Base-by-base conservation (phyloP, 2,329 filamentous ascomycete species). In the Trichoderma pleuroti region DNA sequence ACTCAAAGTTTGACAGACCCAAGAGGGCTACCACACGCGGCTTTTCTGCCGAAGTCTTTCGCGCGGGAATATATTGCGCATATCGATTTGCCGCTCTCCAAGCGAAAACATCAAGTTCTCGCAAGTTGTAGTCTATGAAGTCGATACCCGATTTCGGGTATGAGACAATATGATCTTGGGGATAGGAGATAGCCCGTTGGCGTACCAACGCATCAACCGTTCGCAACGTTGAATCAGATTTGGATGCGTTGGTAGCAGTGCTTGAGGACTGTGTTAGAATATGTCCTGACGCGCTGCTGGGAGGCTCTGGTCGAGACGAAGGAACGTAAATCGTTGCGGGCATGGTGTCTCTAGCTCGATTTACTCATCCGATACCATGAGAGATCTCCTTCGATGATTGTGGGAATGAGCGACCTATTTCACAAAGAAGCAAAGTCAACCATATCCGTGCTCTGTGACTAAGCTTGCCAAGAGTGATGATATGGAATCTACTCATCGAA, bases 141-240 rank as follows among this genome's bases (percentile, higher is more conserved):
- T 57, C 52, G 24, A 57, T 67, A 10, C 52, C 64, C 12, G 64
- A 67, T 9, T 6, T 67, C 5, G 64, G 64, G 8, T 67, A 67
- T 10, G 64, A 67, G n/a, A 67, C 34, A 18, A 66, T 66, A 10
- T 67, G 64, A 46, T 67, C 64, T 6, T 57, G 24, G 10, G 64
- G 64, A 10, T 57, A 46, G 8, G 24, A 21, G 24, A 42, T 21
- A 18, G 64, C 64, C 18, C 64, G 49, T 6, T 42, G 64, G 34
- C 64, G 64, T 32, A 67, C 32, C 26, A 67, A 30, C 10, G 21
- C 64, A 67, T 67, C 64, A 12, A 67, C 52, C 21, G 64, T 67
- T 36, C 52, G 64, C 12, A 56, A 32, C 32, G 9, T 12, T 1
- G 49, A 42, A 39, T 67, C 52, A 16, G 24, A 18, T 8, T 57